Base-by-base conservation (phyloP, 805 yeast genomes). In the Starmerella roubikii region DNA sequence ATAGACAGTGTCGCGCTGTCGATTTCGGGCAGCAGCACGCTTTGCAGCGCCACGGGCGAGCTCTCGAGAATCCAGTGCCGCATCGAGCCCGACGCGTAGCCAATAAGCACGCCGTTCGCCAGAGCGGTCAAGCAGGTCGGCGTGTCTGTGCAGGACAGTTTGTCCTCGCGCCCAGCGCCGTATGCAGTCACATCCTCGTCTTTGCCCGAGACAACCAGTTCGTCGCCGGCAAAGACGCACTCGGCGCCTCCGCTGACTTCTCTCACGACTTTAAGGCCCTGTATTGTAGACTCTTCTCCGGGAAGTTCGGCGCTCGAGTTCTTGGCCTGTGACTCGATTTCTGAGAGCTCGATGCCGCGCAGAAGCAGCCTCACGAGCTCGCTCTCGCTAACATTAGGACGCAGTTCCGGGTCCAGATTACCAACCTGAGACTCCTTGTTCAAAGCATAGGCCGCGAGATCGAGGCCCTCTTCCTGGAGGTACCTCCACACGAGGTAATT, bases 401-500 rank as follows among this genome's bases (percentile, higher is more conserved):
- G 63, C 44, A 70, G 67, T 38, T 61, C 60, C 3, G 35, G 4
- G 33, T 75, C 94, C 44, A 71, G 68, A 17, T 66, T 65, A 45
- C 72, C 66, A 10, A 80, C 76, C 17, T 68, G 61, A 1, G 88
- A 65, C 48, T 81, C 86, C 48, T 80, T 78, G 46, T 79, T 82
- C 22, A 91, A 60, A 0, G 95, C 93, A 52, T 69, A 74, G 0
- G 94, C 85, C 2, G 91, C 67, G 17, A 82, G 66, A 37, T 81
- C 86, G 29, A 68, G 59, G 11, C 68, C 68, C 38, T 56, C 52
- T 56, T 91, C 97, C 54, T 84, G 94, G 28, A 85, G 67, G 54
- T 88, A 91, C 45, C 96, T 64, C 94, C 95, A 91, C 38, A 88
- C 72, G 50, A 91, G 68, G 55, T 88, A 88, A 64, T 88, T 91